Evolutionary conservation across 352 stramenopile species (phyloP), one percentile per base, ranked within the genome.

Genomic region (Globisporangium viniferum): DNA sequence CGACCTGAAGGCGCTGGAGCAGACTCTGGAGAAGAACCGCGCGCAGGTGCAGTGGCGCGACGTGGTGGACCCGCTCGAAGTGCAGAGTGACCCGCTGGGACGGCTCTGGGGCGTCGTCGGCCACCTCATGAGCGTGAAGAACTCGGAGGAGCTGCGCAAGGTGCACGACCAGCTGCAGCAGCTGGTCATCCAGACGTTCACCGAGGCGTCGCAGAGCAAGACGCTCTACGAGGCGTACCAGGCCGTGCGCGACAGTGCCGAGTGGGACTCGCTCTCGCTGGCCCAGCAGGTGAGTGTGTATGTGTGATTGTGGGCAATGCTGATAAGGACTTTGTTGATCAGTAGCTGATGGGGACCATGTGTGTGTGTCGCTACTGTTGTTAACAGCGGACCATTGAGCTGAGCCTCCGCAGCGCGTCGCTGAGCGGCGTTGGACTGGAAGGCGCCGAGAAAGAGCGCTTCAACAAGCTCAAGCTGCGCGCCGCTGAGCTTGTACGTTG

Each of bases 71-170:
- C 84, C 90, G 31, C 70, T 99, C 22, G 95, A 99, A 76, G 77
- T 90, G 31, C 93, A 98, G 67, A 89, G 95, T 49, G 92, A 97
- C 65, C 88, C 91, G 39, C 75, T 99, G 24, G 86, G 83, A 6
- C 98, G 95, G 66, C 86, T 94, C 51, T 99, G 97, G 97, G 95
- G 96, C 20, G 81, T 99, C 20, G 96, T 98, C 27, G 88, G 90
- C 33, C 97, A 99, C 80, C 86, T 99, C 53, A 98, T 98, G 76
- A 98, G 95, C 56, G 97, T 99, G 29, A 95, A 97, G 74, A 99
- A 99, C 80, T 97, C 88, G 55, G 91, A 98, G 6, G 94, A 97
- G 61, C 77, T 99, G 24, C 86, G 97, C 44, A 71, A 86, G n/a
- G 96, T 92, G 18, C 96, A 99, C 76, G 91, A 98, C 73, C 73